phyloP scores from a whole-genome alignment of 1,284 basidiomycete genomes.

The Fomitiporia mediterranea region DNA sequence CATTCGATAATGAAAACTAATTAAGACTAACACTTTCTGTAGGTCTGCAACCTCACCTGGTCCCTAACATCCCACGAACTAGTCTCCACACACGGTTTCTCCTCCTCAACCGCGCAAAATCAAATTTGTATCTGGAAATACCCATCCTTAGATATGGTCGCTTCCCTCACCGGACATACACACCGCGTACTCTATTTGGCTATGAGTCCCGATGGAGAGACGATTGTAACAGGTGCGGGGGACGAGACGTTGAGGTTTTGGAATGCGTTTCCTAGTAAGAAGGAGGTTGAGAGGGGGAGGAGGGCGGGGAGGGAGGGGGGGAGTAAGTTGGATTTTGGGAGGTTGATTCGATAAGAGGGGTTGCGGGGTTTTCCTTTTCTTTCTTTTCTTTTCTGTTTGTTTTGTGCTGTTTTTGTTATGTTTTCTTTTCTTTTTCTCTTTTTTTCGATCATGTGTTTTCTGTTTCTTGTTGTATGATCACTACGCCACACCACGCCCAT shows the following conservation, averaged over 20 bases:
- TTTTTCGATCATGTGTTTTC: neutral
- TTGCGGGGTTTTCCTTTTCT: constrained; percentile 3
- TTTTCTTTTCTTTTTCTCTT: constrained; percentile 1
- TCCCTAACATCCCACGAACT: constrained; percentile 94
- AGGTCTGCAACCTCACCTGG: constrained; percentile 99
- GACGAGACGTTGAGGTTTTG: constrained; percentile 97
- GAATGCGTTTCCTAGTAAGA: constrained; percentile 88
- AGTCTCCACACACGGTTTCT: constrained; percentile 97
- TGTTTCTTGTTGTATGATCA: neutral
- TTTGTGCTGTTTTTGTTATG: neutral
- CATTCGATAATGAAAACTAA: too few species aligned
- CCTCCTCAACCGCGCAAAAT: constrained; percentile 89
- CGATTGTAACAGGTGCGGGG: constrained; percentile 96
- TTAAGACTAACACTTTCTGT: constrained; percentile 7
- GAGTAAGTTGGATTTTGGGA: constrained; percentile 58
- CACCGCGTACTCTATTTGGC: constrained; percentile 94
- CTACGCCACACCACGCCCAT: neutral
- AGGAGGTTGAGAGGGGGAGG: constrained; percentile 41
- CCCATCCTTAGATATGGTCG: constrained; percentile 89
- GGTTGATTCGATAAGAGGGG: constrained; percentile 58
- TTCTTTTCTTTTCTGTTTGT: neutral
- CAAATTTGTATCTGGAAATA: constrained; percentile 99
- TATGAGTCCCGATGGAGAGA: constrained; percentile 96
- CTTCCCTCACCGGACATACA: constrained; percentile 91
- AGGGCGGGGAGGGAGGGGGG: constrained; percentile 38